Percentiles rank a stretch among this genome's conserved stretches.
Conservation (phyloP, 257 asterid genomes). For the Haberlea rhodopensis region DNA sequence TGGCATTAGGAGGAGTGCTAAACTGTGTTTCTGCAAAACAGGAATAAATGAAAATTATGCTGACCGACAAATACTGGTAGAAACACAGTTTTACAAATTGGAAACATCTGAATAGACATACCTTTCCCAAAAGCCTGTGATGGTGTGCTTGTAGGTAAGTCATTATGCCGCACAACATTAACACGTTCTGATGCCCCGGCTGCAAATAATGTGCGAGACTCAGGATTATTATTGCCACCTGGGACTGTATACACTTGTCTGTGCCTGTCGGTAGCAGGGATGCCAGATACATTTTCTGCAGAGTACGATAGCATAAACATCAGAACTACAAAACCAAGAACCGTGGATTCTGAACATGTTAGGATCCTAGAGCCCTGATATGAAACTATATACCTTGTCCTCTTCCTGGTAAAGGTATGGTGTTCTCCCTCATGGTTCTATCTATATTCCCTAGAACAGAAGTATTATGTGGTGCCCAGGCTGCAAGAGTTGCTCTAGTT, state of each 20-base stretch:
- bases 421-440: constrained; percentile 28
- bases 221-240: constrained; percentile 32
- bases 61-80: neutral
- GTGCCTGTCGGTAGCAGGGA: constrained; percentile 28
- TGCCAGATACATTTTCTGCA: constrained; percentile 41
- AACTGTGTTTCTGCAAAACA: neutral
- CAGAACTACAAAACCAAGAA: constrained; percentile 4
- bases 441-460: constrained; percentile 37
- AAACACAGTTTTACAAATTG: neutral
- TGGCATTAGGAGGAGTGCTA: neutral
- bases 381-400: constrained; percentile 43
- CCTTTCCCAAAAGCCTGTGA: constrained; percentile 33
- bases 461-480: constrained; percentile 63
- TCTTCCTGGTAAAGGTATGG: constrained; percentile 35
- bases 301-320: constrained; percentile 24
- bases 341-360: constrained; percentile 1
- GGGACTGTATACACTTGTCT: constrained; percentile 37
- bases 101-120: constrained; percentile 14
- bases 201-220: constrained; percentile 32
- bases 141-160: constrained; percentile 25
- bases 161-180: constrained; percentile 28
- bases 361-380: neutral
- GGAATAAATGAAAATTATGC: neutral
- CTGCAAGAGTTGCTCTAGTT: constrained; percentile 74
- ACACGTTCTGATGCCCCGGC: constrained; percentile 20